Evolutionary conservation across 2,329 filamentous ascomycete genomes (phyloP).

Genomic region (Paraphaeosphaeria minitans): DNA sequence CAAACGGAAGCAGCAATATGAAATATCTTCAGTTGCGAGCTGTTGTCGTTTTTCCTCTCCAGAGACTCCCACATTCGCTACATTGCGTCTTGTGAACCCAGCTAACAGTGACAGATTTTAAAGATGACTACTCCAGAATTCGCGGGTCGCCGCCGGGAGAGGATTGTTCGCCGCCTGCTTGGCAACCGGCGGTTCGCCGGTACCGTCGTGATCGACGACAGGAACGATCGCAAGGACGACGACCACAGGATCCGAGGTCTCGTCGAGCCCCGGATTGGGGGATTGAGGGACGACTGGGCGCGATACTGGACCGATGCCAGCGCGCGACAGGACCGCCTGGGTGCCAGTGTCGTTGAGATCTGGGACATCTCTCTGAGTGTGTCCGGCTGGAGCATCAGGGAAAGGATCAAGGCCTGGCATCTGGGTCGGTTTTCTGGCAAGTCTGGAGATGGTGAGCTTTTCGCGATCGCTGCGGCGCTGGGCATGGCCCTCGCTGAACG

Average conservation of each 20-base stretch:
- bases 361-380: neutral
- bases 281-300: neutral
- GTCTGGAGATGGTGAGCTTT: slow-evolving; percentile 12
- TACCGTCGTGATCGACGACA: neutral
- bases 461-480: slow-evolving; percentile 16
- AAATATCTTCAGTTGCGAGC: neutral
- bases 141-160: neutral
- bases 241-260: neutral
- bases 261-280: neutral
- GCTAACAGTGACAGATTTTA: neutral
- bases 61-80: neutral
- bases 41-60: neutral
- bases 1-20: neutral
- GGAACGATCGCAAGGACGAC: neutral
- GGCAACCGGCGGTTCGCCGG: neutral
- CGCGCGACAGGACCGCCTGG: neutral
- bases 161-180: neutral
- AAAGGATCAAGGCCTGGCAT: neutral
- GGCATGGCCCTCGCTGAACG: neutral
- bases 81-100: neutral
- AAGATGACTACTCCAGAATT: too few species aligned
- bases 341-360: slow-evolving; percentile 13
- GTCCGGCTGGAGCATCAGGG: too few species aligned
- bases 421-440: slow-evolving; percentile 9
- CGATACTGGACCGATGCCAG: slow-evolving; percentile 14